Conservation (phyloP, 2,329 filamentous ascomycete genomes). For the Xylariales sp. region DNA sequence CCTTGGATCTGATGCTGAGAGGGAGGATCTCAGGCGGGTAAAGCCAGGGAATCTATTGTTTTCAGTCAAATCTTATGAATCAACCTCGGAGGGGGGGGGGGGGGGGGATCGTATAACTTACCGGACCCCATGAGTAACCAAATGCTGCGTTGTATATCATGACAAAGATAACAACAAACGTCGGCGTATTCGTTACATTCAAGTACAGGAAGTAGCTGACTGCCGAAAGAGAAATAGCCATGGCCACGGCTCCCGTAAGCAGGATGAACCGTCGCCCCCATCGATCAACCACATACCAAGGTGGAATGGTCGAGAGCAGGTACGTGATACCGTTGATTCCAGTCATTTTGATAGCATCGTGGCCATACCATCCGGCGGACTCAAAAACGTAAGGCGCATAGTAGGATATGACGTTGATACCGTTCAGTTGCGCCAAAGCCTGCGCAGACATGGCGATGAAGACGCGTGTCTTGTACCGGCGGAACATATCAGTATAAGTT, state of each 20-base stretch:
- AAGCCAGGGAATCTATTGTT: slow-evolving; percentile 75
- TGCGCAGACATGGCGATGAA: slow-evolving; percentile 99
- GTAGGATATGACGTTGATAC: slow-evolving; percentile 99
- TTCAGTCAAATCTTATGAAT: not conserved
- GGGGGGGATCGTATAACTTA: slow-evolving; percentile 1
- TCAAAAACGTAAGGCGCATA: slow-evolving; percentile 96
- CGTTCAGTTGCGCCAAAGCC: slow-evolving; percentile 91
- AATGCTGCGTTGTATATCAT: slow-evolving; percentile 99
- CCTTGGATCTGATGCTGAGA: slow-evolving; percentile 93
- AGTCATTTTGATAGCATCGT: slow-evolving; percentile 91
- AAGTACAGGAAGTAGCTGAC: slow-evolving; percentile 97
- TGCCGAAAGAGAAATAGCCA: slow-evolving; percentile 79
- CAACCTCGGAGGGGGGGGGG: too few species aligned
- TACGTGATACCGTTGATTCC: slow-evolving; percentile 92
- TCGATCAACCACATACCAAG: slow-evolving; percentile 93
- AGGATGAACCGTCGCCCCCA: slow-evolving; percentile 89
- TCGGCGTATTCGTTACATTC: slow-evolving; percentile 72
- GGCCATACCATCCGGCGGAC: slow-evolving; percentile 90
- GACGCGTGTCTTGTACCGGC: slow-evolving; percentile 82
- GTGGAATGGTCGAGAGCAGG: slow-evolving; percentile 84
- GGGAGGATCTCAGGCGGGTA: slow-evolving; percentile 98
- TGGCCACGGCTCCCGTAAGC: slow-evolving; percentile 81
- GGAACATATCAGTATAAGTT: slow-evolving; percentile 91
- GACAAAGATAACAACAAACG: slow-evolving; percentile 85
- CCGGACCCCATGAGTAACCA: slow-evolving; percentile 86